Base-by-base conservation (phyloP, 2,329 filamentous ascomycete genomes). In the Cercospora zeina region DNA sequence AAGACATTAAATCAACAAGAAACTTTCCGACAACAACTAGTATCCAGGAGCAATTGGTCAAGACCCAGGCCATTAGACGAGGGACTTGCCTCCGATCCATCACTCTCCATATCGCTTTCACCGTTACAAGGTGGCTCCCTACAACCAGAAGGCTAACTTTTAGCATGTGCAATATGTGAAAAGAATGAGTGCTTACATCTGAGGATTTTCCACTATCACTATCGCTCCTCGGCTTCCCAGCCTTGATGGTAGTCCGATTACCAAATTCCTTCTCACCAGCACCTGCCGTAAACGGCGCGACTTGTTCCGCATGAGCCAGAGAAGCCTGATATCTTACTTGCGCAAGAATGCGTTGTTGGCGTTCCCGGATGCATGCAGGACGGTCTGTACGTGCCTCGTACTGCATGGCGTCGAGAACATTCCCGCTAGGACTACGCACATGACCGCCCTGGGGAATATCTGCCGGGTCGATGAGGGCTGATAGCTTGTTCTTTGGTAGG, bases 331-430 rank as follows among this genome's bases (percentile, higher is more conserved):
- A 49, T 53, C 34, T 58, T 1, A 63, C 61, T 3, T 63, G 62
- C 54, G 67, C 58, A 27, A 61, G 51, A 24, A 77, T 76, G 13
- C 63, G 66, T 62, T 73, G 68, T 65, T 76, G 75, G 16, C 76
- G 69, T 67, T 77, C 76, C 30, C 72, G 65, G 47, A 77, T 69
- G 36, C 72, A 72, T 31, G 69, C 54, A 1, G 74, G 74, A 4
- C 76, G 72, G 61, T 72, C 69, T 2, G 65, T 63, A 31, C 70
- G 70, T 8, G 49, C 61, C 9, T 68, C 61, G 55, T 68, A 73
- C 33, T 71, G 58, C 37, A 68, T 67, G 9, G 63, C 61, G 11
- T 59, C 62, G 3, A 75, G 67, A 0, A 74, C 36, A 33, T 73
- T 68, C 16, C 74, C 74, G 53, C 71, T 74, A 4, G 72, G 74